A percentile compares a stretch with the other conserved stretches of the same genome.
Conservation (phyloP, 768 basidiomycete genomes). For the Xerocomus brunneocitrinus region DNA sequence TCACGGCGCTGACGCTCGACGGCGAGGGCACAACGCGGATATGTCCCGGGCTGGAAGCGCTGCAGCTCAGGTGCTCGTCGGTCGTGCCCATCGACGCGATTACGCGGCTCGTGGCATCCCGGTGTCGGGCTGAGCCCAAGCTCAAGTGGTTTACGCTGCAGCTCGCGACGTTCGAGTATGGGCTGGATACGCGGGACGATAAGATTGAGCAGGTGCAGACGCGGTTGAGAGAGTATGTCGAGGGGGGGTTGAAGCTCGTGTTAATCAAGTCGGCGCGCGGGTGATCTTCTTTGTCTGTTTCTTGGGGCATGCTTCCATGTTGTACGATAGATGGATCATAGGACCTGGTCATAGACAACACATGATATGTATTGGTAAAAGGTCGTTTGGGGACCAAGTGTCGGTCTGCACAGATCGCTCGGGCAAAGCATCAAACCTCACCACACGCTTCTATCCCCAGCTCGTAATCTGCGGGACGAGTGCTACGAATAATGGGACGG, state of each 20-base stretch:
- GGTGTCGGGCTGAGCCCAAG: conserved; percentile 6
- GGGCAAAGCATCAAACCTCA: too few species aligned
- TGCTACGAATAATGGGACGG: too few species aligned
- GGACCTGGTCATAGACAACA: too few species aligned
- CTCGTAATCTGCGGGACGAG: too few species aligned
- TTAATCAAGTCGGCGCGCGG: conserved; percentile 20
- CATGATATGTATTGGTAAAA: too few species aligned
- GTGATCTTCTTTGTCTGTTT: neutral
- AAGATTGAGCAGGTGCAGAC: conserved; percentile 19
- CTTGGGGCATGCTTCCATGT: neutral
- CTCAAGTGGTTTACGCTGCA: conserved; percentile 23
- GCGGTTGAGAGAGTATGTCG: conserved; percentile 15
- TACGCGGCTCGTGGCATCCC: conserved; percentile 23
- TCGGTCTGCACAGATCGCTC: too few species aligned
- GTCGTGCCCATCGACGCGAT: conserved; percentile 21
- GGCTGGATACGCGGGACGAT: conserved; percentile 25
- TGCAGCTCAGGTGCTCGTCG: conserved; percentile 25
- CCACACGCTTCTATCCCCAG: too few species aligned
- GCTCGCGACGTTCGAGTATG: conserved; percentile 28
- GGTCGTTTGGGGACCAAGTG: too few species aligned
- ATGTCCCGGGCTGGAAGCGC: conserved; percentile 23
- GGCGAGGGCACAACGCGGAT: neutral
- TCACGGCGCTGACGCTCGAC: conserved; percentile 18
- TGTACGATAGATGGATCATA: neutral
- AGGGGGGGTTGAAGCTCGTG: conserved; percentile 20